Base-by-base conservation (phyloP, 2,329 filamentous ascomycete species). In the Colletotrichum caudatum region DNA sequence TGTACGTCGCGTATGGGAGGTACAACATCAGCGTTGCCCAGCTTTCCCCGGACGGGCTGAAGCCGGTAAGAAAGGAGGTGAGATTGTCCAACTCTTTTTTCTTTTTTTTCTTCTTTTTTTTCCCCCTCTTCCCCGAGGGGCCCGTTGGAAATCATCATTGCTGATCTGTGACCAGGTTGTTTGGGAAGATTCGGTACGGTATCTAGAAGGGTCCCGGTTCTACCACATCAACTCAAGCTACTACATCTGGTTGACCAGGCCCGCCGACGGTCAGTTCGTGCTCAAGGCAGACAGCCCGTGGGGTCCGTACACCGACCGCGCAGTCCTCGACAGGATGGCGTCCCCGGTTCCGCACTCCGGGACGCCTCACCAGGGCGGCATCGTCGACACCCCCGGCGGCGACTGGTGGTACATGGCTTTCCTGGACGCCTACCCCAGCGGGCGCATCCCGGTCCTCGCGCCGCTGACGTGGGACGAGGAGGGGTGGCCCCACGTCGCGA, bases 361-460 rank as follows among this genome's bases (percentile, higher is more conserved):
- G 44, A 80, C 0, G 82, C 83, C 85, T 0, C 86, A 89, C 69
- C 89, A 91, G 75, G 88, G 88, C 0, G 84, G 85, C 18, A 78
- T 90, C 2, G 83, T 90, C 1, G 82, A 88, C 35, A 88, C 86
- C 0, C 82, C 82, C 1, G 77, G 81, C 8, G 86, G 86, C 0
- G 78, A 85, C 18, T 90, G 88, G 88, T 89, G 87, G 74, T 90
- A 88, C 74, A 85, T 89, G 77, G 83, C 85, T 0, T 90, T 90
- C 74, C 77, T 84, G 6, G 86, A 87, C 73, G 81, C 82, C 0
- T 90, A 87, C 63, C 88, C 89, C 0, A 84, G 81, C 2, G 89
- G 88, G 0, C 82, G 88, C n/a, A 84, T 88, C 12, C 88, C 88
- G 0, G 85, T 88, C 0, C 77, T 89, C 1, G 87, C 88, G 0